Evolutionary conservation across 768 basidiomycete genomes (phyloP).

Genomic region (Mycena leptocephala): DNA sequence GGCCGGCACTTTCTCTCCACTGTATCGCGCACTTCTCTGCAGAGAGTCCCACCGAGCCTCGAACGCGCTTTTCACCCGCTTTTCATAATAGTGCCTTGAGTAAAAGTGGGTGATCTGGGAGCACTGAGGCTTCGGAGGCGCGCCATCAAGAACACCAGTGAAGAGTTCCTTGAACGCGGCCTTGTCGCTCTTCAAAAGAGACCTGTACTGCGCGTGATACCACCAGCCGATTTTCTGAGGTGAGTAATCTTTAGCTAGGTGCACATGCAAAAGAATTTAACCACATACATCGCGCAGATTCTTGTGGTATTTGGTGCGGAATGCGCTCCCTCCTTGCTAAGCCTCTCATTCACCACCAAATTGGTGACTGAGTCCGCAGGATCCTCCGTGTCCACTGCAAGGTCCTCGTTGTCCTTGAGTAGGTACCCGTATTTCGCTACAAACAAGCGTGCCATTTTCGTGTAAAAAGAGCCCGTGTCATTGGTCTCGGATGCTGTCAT

Average conservation of each 20-base stretch:
- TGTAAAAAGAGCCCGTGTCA: not conserved
- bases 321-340: not conserved
- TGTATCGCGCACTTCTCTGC: not conserved
- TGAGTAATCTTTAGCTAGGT: not conserved
- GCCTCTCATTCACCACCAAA: not conserved
- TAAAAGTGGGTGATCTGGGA: not conserved
- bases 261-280: too few species aligned
- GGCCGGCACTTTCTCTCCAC: not conserved
- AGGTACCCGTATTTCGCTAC: not conserved
- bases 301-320: not conserved
- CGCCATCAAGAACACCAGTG: not conserved
- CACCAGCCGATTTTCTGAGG: not conserved
- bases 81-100: not conserved
- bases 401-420: not conserved
- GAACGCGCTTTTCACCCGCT: not conserved
- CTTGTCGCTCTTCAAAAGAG: slow-evolving; percentile 3
- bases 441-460: not conserved
- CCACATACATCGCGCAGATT: not conserved
- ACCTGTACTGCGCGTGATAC: not conserved
- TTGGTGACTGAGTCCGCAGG: not conserved
- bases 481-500: not conserved
- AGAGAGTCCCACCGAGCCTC: not conserved
- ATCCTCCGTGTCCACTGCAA: not conserved
- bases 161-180: not conserved
- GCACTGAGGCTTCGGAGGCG: not conserved